Percentiles rank a stretch among this genome's conserved stretches.
Evolutionary conservation across 2,329 filamentous ascomycete genomes (phyloP).

Genomic region (Alternaria sp.): DNA sequence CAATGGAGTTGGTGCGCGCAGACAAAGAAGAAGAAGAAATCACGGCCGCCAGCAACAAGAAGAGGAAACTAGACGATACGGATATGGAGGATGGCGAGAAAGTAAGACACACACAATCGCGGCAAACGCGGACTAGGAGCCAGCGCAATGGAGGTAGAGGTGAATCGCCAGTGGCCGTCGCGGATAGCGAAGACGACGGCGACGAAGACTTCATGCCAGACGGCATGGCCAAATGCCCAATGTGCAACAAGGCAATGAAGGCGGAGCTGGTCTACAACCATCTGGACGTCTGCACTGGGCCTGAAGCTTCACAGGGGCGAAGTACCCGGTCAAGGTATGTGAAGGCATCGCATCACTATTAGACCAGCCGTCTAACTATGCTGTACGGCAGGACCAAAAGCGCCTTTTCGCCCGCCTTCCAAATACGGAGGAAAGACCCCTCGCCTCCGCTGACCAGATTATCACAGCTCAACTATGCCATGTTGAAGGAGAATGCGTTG

Average conservation of each 20-base stretch:
- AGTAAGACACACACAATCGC: constrained; percentile 48
- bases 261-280: constrained; percentile 79
- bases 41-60: constrained; percentile 48
- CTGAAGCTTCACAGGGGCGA: constrained; percentile 39
- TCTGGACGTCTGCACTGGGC: constrained; percentile 71
- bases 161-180: constrained; percentile 46
- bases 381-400: constrained; percentile 29
- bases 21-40: constrained; percentile 40
- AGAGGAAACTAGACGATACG: constrained; percentile 60
- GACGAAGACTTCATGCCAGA: constrained; percentile 63
- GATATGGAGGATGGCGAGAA: constrained; percentile 55
- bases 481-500: constrained; percentile 80
- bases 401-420: constrained; percentile 34
- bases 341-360: neutral
- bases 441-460: constrained; percentile 58
- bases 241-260: constrained; percentile 83
- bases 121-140: constrained; percentile 52
- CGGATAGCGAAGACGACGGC: constrained; percentile 53
- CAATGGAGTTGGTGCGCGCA: constrained; percentile 70
- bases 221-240: constrained; percentile 82
- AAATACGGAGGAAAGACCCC: constrained; percentile 46
- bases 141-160: constrained; percentile 42
- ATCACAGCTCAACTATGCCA: constrained; percentile 82
- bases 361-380: constrained; percentile 18
- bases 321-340: constrained; percentile 46